These are phyloP conservation scores for Coniella vitis DNA, from an alignment of 2,329 filamentous ascomycete genomes.

Conservation along the genomic window DNA sequence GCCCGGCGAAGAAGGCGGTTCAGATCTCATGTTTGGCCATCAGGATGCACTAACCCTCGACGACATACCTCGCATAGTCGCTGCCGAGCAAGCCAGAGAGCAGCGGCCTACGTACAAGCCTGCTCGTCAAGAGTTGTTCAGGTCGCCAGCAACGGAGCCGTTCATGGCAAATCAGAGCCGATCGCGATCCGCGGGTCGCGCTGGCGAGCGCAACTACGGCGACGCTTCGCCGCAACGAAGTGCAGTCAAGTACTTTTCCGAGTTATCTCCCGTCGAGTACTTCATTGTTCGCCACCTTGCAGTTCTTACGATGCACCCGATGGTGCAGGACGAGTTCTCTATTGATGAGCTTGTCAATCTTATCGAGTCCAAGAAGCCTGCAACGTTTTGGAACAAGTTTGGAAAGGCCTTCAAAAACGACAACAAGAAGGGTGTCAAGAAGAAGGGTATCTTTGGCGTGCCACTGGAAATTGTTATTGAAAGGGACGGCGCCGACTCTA, in stretches of 20 bases:
- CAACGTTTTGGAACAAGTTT: constrained; percentile 97
- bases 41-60: constrained; percentile 90
- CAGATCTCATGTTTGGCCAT: constrained; percentile 80
- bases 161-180: constrained; percentile 62
- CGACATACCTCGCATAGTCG: constrained; percentile 92
- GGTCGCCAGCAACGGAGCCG: constrained; percentile 49
- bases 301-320: constrained; percentile 87
- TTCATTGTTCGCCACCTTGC: constrained; percentile 96
- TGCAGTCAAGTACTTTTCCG: constrained; percentile 85
- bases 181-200: constrained; percentile 50
- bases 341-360: constrained; percentile 86
- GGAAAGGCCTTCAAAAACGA: constrained; percentile 93
- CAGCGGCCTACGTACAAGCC: constrained; percentile 69
- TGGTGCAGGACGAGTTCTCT: constrained; percentile 85
- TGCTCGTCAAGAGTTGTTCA: constrained; percentile 62
- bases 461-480: constrained; percentile 84
- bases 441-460: constrained; percentile 91
- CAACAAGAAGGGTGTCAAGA: constrained; percentile 69
- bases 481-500: constrained; percentile 93
- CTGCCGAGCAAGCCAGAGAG: constrained; percentile 89
- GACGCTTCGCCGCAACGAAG: constrained; percentile 49
- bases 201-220: constrained; percentile 41
- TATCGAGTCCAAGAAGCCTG: constrained; percentile 82
- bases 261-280: constrained; percentile 89
- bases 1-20: constrained; percentile 58